phyloP scores from a whole-genome alignment of 257 asterid species.

The Petrea volubilis region DNA sequence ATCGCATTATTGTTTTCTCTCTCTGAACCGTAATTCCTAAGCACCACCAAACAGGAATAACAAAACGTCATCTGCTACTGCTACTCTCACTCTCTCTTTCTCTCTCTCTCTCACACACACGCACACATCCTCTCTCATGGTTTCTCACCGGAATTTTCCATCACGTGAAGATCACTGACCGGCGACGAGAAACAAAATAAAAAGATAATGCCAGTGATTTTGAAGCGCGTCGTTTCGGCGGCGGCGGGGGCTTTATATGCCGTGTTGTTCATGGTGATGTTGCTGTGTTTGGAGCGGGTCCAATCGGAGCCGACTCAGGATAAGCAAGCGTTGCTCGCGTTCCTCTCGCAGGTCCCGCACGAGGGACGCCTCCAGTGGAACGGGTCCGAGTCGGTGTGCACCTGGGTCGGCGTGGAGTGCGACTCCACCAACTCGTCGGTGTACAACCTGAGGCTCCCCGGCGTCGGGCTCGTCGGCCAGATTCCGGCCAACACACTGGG shows the following conservation, averaged over 20 bases:
- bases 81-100: too few relatives aligned
- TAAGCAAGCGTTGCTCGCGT: slow-evolving; percentile 75
- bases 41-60: too few relatives aligned
- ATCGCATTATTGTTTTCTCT: too few relatives aligned
- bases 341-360: slow-evolving; percentile 63
- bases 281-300: slow-evolving; percentile 22
- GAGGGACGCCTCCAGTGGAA: slow-evolving; percentile 75
- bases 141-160: too few relatives aligned
- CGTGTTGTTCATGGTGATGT: background rate
- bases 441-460: slow-evolving; percentile 70
- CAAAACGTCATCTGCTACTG: too few relatives aligned
- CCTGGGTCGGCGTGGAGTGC: slow-evolving; percentile 83
- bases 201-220: too few relatives aligned
- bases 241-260: too few relatives aligned
- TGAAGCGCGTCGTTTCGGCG: too few relatives aligned
- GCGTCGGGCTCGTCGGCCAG: slow-evolving; percentile 77
- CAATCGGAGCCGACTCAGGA: slow-evolving; percentile 73
- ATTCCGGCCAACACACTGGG: slow-evolving; percentile 70
- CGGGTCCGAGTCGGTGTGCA: slow-evolving; percentile 60
- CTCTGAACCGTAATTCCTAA: too few relatives aligned
- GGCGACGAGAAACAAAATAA: background rate
- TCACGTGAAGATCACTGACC: too few relatives aligned
- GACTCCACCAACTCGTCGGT: slow-evolving; percentile 64
- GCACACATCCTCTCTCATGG: too few relatives aligned
- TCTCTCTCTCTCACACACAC: too few relatives aligned